Evolutionary conservation across 2,329 filamentous ascomycete species (phyloP), one percentile per base, ranked within the genome.

Genomic region (Sarocladium brachiariae): DNA sequence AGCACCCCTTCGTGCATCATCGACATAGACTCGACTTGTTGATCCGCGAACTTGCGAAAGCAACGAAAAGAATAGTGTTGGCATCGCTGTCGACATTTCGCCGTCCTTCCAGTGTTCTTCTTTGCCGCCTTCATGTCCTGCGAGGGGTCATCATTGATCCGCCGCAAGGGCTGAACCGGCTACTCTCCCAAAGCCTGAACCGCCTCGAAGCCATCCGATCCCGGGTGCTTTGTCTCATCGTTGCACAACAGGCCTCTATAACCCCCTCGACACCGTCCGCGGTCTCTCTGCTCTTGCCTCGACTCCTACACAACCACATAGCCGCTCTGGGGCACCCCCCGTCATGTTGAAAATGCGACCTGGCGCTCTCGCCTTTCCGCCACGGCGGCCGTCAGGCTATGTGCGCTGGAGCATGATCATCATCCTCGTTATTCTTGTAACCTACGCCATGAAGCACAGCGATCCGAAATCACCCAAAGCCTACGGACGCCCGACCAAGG

Each of bases 341-440:
- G 21, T 6, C 5, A 43, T 43, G 39, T 25, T 47, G 16, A 47
- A 47, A 18, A 49, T 25, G 46, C 46, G 46, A 3, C 31, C n/a
- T 72, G 53, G 65, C 69, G 54, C 64, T 69, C 37, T 49, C 30
- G 63, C 63, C 27, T 72, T 74, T 52, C 68, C 69, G 35, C 67
- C 69, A 51, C 66, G 71, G 52, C 68, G 72, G 50, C 67, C 65
- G 8, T 71, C 70, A 47, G 67, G 72, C 56, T 62, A 73, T 50
- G 52, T 73, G 23, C 71, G 70, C 50, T 74, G 70, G 52, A 56
- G 63, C 24, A 52, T 72, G 34, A 58, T 71, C n/a, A 63, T 64
- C 50, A 46, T 63, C 33, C 50, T 73, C 33, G 35, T 74, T 14
- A 38, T 70, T 27, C 56, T 63, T 27, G 55, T 57, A n/a, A 55